phyloP scores from a whole-genome alignment of 306 rosid genomes.

The Begonia loranthoides region DNA sequence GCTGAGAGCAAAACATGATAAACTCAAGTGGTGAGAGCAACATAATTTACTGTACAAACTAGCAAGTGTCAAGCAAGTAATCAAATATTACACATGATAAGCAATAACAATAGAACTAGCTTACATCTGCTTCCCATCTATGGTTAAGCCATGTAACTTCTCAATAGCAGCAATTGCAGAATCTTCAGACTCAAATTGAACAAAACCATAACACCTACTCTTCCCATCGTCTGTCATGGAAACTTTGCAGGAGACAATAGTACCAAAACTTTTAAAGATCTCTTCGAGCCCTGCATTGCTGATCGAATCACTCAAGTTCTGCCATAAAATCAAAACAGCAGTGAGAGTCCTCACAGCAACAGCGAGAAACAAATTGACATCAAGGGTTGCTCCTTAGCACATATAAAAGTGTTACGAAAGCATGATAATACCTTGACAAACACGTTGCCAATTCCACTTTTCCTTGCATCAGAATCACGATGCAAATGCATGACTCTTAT shows the following conservation, averaged over 20 bases:
- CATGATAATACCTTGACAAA: constrained; percentile 46
- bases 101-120: too few species aligned
- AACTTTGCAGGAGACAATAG: constrained; percentile 66
- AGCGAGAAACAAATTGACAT: background rate
- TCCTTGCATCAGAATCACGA: constrained; percentile 67
- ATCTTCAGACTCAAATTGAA: constrained; percentile 75
- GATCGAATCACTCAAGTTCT: constrained; percentile 52
- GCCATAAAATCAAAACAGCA: constrained; percentile 14
- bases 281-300: constrained; percentile 43
- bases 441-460: constrained; percentile 56
- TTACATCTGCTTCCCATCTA: constrained; percentile 55
- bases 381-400: background rate
- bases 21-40: too few species aligned
- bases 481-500: constrained; percentile 76
- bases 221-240: constrained; percentile 64
- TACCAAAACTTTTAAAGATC: constrained; percentile 50
- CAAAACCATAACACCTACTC: constrained; percentile 81
- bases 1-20: constrained; percentile 17
- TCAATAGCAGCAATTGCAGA: constrained; percentile 63
- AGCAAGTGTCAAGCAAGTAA: too few species aligned
- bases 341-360: constrained; percentile 2
- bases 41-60: too few species aligned
- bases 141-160: constrained; percentile 48
- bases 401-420: background rate
- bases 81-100: too few species aligned